Evolutionary conservation across 345 rosid species (phyloP).

Genomic region (Eucalyptus erythrocorys): DNA sequence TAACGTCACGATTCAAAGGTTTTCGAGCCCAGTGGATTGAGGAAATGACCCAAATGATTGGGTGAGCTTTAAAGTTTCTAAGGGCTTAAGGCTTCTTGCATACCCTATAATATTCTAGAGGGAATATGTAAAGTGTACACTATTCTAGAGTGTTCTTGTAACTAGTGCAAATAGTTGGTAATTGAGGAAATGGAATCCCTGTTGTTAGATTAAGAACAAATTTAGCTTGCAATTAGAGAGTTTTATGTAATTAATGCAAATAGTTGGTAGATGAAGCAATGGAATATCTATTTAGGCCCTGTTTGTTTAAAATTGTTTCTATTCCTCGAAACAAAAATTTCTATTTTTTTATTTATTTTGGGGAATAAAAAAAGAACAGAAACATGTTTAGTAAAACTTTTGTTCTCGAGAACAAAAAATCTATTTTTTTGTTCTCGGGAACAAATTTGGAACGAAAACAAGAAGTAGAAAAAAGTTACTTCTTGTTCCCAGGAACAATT

Average conservation of each 20-base stretch:
- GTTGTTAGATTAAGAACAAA: neutral
- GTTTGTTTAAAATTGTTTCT: no score
- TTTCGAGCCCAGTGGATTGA: fast-evolving
- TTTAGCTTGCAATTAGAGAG: neutral
- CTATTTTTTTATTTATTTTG: no score
- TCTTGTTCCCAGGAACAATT: no score
- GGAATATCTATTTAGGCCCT: fast-evolving
- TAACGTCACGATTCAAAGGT: fast-evolving
- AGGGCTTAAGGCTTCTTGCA: neutral
- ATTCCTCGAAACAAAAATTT: no score
- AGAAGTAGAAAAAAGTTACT: no score
- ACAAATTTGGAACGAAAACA: no score
- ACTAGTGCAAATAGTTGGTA: neutral
- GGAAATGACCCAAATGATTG: neutral
- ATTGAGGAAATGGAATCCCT: neutral
- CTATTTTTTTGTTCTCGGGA: no score
- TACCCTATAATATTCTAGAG: neutral
- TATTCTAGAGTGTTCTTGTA: neutral
- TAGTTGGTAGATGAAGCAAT: fast-evolving
- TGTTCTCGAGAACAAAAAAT: no score
- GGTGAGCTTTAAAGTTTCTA: neutral
- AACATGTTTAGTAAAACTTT: no score
- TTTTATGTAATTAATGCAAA: neutral
- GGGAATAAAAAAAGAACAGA: no score
- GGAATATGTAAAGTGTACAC: neutral